A percentile compares a stretch with the other conserved stretches of the same genome.
Evolutionary conservation across 192 early-diverging fungal species (phyloP).

Genomic region (Rhizophagus clarus): DNA sequence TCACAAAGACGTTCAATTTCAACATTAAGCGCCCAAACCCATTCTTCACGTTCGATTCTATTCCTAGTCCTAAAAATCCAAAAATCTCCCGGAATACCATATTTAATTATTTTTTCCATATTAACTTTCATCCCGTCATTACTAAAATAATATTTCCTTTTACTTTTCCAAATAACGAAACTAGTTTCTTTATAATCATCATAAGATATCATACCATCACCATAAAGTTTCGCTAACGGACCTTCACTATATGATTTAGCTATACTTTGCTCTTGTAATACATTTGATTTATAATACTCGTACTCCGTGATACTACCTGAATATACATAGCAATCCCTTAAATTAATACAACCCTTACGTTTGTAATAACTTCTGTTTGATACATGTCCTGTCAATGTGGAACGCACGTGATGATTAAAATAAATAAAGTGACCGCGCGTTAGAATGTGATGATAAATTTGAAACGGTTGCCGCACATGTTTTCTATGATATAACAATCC

Average conservation of each 20-base stretch:
- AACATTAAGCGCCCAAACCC: slow-evolving; percentile 42
- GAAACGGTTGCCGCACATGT: not conserved
- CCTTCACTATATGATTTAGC: not conserved
- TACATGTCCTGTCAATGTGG: not conserved
- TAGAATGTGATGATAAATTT: not conserved
- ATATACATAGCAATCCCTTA: slow-evolving; percentile 42
- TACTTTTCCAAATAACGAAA: slow-evolving; percentile 41
- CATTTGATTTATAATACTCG: slow-evolving; percentile 32
- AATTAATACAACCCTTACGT: slow-evolving; percentile 27
- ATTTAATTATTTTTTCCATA: not conserved
- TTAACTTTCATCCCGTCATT: not conserved
- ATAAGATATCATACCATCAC: slow-evolving; percentile 39
- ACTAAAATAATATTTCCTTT: slow-evolving; percentile 38
- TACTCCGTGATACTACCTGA: slow-evolving; percentile 38
- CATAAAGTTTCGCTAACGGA: slow-evolving; percentile 33
- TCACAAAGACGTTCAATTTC: slow-evolving; percentile 37
- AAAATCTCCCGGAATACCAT: not conserved
- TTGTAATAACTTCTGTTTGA: slow-evolving; percentile 31
- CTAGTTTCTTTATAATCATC: slow-evolving; percentile 44
- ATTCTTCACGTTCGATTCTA: slow-evolving; percentile 40
- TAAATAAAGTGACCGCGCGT: not conserved
- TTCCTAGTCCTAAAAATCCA: slow-evolving; percentile 34
- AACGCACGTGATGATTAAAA: not conserved
- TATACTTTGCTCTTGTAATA: slow-evolving; percentile 36
- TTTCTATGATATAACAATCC: not conserved